Conservation (phyloP, 1,139 yeast genomes). For the Debaryomyces fabryi region DNA sequence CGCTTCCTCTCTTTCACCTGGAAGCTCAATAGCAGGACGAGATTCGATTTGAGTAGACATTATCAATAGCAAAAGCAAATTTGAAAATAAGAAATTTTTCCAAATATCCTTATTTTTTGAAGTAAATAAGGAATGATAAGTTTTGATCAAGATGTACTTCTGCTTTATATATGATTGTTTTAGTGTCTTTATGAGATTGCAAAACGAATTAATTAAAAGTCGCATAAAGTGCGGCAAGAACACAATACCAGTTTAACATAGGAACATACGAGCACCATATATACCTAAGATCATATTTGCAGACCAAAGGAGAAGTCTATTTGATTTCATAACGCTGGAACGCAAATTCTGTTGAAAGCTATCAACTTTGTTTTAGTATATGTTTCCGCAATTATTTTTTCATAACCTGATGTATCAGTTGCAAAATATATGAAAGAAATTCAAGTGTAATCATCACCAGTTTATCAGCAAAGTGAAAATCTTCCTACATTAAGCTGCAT, state of each 20-base stretch:
- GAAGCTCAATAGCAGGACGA: neutral
- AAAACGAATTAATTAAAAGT: neutral
- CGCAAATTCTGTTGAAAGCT: no score
- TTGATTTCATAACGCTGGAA: no score
- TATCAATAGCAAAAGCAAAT: constrained; percentile 6
- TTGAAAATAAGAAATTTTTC: neutral
- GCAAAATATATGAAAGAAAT: no score
- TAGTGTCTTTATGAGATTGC: constrained; percentile 4
- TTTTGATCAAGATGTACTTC: neutral
- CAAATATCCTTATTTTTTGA: neutral
- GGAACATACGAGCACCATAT: no score
- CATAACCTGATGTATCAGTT: no score
- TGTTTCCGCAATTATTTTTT: no score
- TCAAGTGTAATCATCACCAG: no score
- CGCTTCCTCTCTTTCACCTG: neutral
- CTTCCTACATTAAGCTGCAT: no score
- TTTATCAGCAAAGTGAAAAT: no score
- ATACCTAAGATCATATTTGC: no score
- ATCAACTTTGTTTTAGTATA: no score
- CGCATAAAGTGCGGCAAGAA: neutral
- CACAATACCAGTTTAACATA: constrained; percentile 1
- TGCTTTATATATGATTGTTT: constrained; percentile 1
- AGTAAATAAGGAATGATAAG: neutral
- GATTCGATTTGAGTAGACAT: constrained; percentile 11
- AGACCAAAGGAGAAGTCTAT: no score